Evolutionary conservation across 192 early-diverging fungal genomes (phyloP).

Genomic region (Backusella australiensis): DNA sequence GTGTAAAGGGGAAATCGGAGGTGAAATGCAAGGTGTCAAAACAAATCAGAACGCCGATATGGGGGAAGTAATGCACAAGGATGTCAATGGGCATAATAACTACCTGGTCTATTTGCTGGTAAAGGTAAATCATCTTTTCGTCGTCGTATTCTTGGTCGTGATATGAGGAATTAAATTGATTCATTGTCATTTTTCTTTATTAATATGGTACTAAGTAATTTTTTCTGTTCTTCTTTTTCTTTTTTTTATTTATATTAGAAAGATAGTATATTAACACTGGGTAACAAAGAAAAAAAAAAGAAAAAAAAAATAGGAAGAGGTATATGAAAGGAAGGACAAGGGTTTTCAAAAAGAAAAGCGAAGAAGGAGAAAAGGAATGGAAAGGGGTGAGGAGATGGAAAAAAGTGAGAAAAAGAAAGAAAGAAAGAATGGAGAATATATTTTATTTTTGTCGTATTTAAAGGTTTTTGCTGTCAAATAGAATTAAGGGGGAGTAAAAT

Average conservation of each 20-base stretch:
- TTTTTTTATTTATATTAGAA: neutral
- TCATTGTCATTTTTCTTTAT: neutral
- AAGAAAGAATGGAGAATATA: conserved; percentile 7
- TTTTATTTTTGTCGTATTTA: conserved; percentile 7
- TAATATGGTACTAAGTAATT: neutral
- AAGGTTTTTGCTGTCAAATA: conserved; percentile 9
- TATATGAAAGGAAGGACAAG: neutral
- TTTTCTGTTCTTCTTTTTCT: neutral
- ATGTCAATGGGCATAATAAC: conserved; percentile 4
- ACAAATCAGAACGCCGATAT: conserved; percentile 3
- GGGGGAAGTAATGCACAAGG: conserved; percentile 3
- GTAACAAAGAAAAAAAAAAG: neutral
- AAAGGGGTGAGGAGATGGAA: conserved; percentile 9
- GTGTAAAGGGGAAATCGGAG: neutral
- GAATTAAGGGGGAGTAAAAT: neutral
- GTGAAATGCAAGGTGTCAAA: neutral
- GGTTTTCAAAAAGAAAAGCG: neutral
- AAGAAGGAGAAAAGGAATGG: conserved; percentile 13
- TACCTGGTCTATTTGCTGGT: conserved; percentile 5
- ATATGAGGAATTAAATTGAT: neutral
- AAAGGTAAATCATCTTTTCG: conserved; percentile 1
- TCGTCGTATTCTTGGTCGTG: neutral
- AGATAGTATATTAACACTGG: neutral
- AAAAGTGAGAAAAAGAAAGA: conserved; percentile 14
- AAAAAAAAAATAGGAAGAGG: neutral